A percentile compares a stretch with the other conserved stretches of the same genome.
phyloP scores from a whole-genome alignment of 768 basidiomycete genomes.

The Jaapia argillacea region DNA sequence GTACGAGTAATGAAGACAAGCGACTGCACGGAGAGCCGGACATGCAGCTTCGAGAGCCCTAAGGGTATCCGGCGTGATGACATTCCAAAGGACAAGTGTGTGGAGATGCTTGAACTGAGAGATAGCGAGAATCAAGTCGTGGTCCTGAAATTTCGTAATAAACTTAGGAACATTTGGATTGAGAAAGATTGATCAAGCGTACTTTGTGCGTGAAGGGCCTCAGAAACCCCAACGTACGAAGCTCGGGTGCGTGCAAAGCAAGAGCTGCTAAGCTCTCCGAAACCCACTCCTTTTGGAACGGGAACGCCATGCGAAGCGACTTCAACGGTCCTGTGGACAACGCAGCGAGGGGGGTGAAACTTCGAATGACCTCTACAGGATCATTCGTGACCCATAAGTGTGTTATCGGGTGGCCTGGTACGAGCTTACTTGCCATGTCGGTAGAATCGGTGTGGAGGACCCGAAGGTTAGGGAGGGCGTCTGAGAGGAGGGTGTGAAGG shows the following conservation, averaged over 20 bases:
- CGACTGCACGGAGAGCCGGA: constrained; percentile 10
- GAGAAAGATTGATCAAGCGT: neutral
- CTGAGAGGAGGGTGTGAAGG: neutral
- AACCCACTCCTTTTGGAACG: constrained; percentile 4
- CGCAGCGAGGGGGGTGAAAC: neutral
- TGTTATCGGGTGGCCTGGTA: constrained; percentile 5
- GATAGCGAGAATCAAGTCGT: constrained; percentile 6
- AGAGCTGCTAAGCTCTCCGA: constrained; percentile 5
- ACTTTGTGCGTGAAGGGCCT: constrained; percentile 7
- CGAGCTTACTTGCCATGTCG: constrained; percentile 6
- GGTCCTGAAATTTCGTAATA: constrained; percentile 5
- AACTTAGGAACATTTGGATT: neutral
- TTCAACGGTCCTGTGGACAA: constrained; percentile 1
- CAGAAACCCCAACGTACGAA: constrained; percentile 11
- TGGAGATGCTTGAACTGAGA: constrained; percentile 9
- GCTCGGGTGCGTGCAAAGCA: constrained; percentile 4
- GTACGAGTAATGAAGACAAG: constrained; percentile 13
- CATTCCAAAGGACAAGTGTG: constrained; percentile 9
- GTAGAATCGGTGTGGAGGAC: constrained; percentile 8
- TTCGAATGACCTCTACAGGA: neutral
- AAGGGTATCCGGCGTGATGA: constrained; percentile 8
- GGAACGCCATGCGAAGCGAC: constrained; percentile 10
- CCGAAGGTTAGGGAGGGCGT: constrained; percentile 4
- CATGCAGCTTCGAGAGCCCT: constrained; percentile 8
- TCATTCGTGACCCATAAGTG: constrained; percentile 9